Conservation (phyloP, 768 basidiomycete species). For the Leucosporidium yakuticum region DNA sequence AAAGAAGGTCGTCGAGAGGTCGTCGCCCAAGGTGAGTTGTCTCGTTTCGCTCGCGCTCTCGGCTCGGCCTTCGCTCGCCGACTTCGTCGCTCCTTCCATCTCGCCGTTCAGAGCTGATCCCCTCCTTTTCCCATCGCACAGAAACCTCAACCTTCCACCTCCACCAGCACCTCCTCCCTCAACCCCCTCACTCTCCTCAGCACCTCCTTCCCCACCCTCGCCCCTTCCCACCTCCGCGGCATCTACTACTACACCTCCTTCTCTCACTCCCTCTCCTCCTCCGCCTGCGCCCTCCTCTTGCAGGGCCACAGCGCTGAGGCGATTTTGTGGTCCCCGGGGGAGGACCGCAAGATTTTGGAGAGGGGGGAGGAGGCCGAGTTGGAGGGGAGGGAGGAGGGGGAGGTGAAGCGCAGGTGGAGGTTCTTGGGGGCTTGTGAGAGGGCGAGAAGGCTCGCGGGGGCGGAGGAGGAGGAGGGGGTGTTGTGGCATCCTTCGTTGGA, state of each 20-base stretch:
- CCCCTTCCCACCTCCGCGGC: background rate
- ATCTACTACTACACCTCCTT: conserved; percentile 3
- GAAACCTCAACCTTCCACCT: too few relatives aligned
- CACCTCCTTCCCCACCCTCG: background rate
- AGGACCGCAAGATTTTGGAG: background rate
- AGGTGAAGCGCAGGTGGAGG: background rate
- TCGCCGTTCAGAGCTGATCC: too few relatives aligned
- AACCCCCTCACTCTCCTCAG: background rate
- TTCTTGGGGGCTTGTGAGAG: background rate
- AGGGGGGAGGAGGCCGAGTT: background rate
- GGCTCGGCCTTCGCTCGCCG: too few relatives aligned
- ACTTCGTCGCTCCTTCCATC: too few relatives aligned
- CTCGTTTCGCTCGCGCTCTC: background rate
- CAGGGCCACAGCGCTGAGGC: background rate
- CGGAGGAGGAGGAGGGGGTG: too few relatives aligned
- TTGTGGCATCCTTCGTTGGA: background rate
- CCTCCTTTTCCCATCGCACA: too few relatives aligned
- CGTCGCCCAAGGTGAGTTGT: background rate
- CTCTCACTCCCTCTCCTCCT: background rate
- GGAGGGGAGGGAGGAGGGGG: background rate
- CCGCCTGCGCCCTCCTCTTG: background rate
- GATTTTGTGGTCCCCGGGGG: background rate
- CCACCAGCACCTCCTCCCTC: background rate
- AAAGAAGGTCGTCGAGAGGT: background rate
- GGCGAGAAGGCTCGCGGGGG: too few relatives aligned